Evolutionary conservation across 75 land plant genomes (phyloP), one percentile per base, ranked within the genome.

Genomic region (Chamaecyparis obtusa): DNA sequence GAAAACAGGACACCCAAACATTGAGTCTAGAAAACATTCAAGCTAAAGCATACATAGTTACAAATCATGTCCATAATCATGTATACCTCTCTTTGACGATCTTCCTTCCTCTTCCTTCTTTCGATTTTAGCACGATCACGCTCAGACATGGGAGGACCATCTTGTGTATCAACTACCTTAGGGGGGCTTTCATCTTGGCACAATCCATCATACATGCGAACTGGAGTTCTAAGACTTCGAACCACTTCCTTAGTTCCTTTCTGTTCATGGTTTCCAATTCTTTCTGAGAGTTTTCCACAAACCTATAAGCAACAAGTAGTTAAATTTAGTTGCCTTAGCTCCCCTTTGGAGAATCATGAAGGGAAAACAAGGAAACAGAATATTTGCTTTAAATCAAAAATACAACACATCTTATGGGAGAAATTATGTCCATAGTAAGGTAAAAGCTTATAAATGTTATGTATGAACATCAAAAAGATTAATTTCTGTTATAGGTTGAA

Each of bases 181-280:
- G 91, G 92, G 3, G 93, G 91, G 69, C 85, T 89, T 86, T 93
- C 96, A 54, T 89, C 92, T 48, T 93, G 94, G 83, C 92, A 91
- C 94, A 98, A 88, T 33, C 99, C 99, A 87, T 98, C 99, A 88
- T 89, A 94, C 99, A 98, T 98, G 37, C 99, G 92, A 36, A 98
- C 85, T 17, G 99, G 99, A 43, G 95, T 88, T 48, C 93, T 92
- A 54, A 98, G 95, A 78, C 98, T 98, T 84, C 99, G 88, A 55
- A 96, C 94, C 9, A 93, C 89, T 71, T 93, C 95, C 86, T 94
- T 94, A 27, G 85, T 83, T 75, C 90, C 92, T 44, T 91, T 94
- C 43, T 93, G 81, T 32, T 91, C 98, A 88, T 95, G 93, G 87
- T 89, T 96, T 41, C 99, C 99, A 93, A 95, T 95, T 81, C 92